Evolutionary conservation across 2,329 filamentous ascomycete genomes (phyloP).

Genomic region (Alternaria conjuncta): DNA sequence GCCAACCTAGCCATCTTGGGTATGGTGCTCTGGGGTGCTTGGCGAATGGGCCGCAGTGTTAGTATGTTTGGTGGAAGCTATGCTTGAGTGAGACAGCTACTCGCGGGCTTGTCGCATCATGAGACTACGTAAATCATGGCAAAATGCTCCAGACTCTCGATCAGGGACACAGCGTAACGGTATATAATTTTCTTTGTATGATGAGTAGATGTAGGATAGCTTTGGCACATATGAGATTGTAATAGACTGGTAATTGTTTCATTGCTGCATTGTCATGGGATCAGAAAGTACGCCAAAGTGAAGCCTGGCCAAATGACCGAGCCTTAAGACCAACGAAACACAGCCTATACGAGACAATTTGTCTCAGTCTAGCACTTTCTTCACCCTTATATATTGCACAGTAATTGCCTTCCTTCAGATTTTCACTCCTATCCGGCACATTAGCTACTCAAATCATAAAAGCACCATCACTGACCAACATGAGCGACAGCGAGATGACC

Average conservation of each 20-base stretch:
- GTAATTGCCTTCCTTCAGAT: background rate
- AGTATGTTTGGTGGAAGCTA: background rate
- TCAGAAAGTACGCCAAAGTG: background rate
- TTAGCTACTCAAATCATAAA: background rate
- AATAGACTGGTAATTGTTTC: background rate
- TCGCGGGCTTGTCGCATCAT: background rate
- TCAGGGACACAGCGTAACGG: too few species aligned
- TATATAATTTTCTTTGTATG: background rate
- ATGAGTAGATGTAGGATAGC: background rate
- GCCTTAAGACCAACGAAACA: background rate
- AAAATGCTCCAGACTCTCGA: too few species aligned
- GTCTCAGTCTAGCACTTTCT: background rate
- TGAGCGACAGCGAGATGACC: background rate
- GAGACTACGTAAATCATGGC: too few species aligned
- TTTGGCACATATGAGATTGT: background rate
- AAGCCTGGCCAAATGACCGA: background rate
- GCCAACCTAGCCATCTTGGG: slow-evolving; percentile 4
- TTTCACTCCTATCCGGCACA: background rate
- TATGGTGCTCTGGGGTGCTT: slow-evolving; percentile 12
- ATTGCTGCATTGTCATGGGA: background rate
- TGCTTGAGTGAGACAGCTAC: background rate
- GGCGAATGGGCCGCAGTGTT: slow-evolving; percentile 8
- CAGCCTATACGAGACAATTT: background rate
- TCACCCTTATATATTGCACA: background rate
- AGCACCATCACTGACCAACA: background rate